Base-by-base conservation (phyloP, 805 yeast genomes). In the Barnettozyma wickerhamii region DNA sequence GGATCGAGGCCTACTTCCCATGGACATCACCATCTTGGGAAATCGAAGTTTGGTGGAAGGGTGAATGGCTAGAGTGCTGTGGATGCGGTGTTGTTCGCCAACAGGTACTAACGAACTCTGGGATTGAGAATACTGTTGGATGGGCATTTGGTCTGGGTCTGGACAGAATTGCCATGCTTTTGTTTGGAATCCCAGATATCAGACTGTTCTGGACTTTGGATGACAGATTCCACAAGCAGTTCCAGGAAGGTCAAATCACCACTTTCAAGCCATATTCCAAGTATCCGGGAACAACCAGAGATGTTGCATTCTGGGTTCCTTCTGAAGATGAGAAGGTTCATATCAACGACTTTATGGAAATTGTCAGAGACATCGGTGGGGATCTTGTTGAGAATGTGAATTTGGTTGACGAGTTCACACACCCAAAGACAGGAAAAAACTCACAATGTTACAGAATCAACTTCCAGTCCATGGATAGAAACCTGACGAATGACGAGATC, bases 21-120 rank as follows among this genome's bases (percentile, higher is more conserved):
- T 93, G 98, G 97, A 93, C 99, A 3, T 79, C 95, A 1, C 99
- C 99, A 4, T 85, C 95, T 32, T 93, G 95, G 95, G 97, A 93
- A 57, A 88, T 95, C 51, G 99, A 93, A 64, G 96, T 93, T 5
- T 89, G 95, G 90, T 93, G 98, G 97, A 86, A 89, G 58, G 95
- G 93, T 38, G 95, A 90, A 51, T 93, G 99, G 99, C 71, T 93
- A 27, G 99, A 93, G 65, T 81, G 95, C 59, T 87, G 96, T 56
- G 99, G 99, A 0, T 87, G 95, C 64, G 99, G 99, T 19, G 72
- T 91, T 28, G 95, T 89, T 7, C 79, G 79, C 50, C 83, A 87
- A 50, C 79, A 78, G 37, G 95, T 91, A 1, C 68, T 88, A 29
- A 66, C 75, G 18, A 84, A 82, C 50, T 75, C 96, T 1, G 95